Base-by-base conservation (phyloP, 1,284 basidiomycete genomes). In the Ustilago bromivora region DNA sequence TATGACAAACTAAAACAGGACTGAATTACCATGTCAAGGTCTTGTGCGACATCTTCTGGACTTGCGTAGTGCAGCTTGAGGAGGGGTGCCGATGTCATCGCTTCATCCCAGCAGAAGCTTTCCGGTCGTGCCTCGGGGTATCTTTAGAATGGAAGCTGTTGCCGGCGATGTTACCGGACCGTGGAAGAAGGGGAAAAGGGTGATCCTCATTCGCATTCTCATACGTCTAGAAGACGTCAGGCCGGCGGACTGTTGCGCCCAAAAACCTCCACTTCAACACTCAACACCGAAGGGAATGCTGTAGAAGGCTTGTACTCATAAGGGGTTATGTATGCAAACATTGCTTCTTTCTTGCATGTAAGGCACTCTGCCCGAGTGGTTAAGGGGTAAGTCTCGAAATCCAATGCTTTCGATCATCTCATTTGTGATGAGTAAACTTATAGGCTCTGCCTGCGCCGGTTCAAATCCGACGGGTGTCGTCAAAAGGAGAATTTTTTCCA, bases 391-490 rank as follows among this genome's bases (percentile, higher is more conserved):
- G 71, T 68, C 71, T 73, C 71, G 71, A 73, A 68, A 9, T 49
- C 13, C 6, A 28, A 28, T 10, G 3, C 5, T 57, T 71, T 71
- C 68, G 68, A 71, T 64, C 59, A 41, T 66, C 58, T 57, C 13
- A 28, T 28, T 28, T n/a, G 54, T 34, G 67, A 64, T 40, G 67
- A 59, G 61, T 51, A 64, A 63, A 67, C 69, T 64, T 67, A 73
- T 73, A 67, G 65, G 65, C 71, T 67, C 71, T 73, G 71, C 65
- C 65, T 67, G 71, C 71, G 71, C 61, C 65, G 71, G 71, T 73
- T 73, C 71, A 73, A 73, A 73, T 73, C 71, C 71, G 65, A 67
- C 71, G 54, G 71, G 71, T 51, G 65, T 73, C 71, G 71, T 58
- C 59, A 66, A 57, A 32, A 36, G 52, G 46, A 47, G 34, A 57